Evolutionary conservation across 1,139 yeast species (phyloP), one percentile per base, ranked within the genome.

Genomic region (Candida tropicalis): DNA sequence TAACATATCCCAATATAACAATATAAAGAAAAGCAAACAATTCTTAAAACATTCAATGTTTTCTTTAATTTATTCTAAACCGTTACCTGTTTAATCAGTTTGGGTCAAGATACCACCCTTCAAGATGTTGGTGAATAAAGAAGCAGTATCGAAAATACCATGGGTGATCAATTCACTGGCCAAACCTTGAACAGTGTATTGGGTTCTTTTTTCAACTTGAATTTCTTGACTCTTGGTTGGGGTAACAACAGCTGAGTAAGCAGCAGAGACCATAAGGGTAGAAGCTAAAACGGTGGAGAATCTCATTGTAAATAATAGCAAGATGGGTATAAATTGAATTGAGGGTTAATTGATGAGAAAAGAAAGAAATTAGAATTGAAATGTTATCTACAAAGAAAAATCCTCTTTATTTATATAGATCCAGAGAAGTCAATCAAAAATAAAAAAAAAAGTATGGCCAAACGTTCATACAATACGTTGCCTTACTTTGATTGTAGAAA

Each of bases 101-200:
- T 36, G 34, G 26, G 39, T 36, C 18, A 37, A 37, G 35, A 37
- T 29, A 37, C 40, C 40, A 37, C 40, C 40, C 20, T 37, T 13
- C 13, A 37, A 37, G 22, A 29, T 5, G 27, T 37, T 28, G 7
- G 15, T 11, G 35, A 37, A 28, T 12, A 37, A 37, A 13, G 40
- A 22, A n/a, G 29, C 35, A 22, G 40, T 37, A 37, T 37, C 40
- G 16, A 37, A 28, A 22, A 37, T 15, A 37, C 23, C 40, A 17
- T 37, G 40, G 28, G 40, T 29, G 12, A 28, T 13, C 28, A 37
- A 37, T 29, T 37, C 40, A 23, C 40, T 29, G 28, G 22, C 40
- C 11, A 37, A 37, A 37, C 40, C 40, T 20, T 28, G 35, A 20
- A 37, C 10, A 23, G 40, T 37, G 35, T 37, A 37, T 37, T 37